A percentile compares a stretch with the other conserved stretches of the same genome.
Conservation (phyloP, 2,329 filamentous ascomycete genomes). For the Talaromyces piceae region DNA sequence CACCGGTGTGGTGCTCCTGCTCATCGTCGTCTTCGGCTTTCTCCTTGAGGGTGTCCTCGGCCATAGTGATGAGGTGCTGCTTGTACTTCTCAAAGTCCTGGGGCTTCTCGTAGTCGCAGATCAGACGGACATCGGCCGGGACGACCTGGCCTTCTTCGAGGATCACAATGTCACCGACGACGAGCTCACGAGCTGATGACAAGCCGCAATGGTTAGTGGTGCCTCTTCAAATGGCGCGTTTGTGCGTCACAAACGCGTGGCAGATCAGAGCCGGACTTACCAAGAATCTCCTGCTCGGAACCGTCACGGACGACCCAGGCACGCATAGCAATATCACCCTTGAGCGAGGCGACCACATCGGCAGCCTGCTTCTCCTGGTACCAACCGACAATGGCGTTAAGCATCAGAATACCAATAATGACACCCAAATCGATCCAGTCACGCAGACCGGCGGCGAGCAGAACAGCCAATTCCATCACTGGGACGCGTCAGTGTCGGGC, state of each 20-base stretch:
- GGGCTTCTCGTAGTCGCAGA: slow-evolving; percentile 59
- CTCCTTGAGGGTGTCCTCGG: slow-evolving; percentile 48
- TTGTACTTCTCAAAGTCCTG: slow-evolving; percentile 57
- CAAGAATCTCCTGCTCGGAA: slow-evolving; percentile 56
- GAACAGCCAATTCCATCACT: slow-evolving; percentile 63
- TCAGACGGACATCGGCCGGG: slow-evolving; percentile 58
- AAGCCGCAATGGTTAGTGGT: not conserved
- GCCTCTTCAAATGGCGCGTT: not conserved
- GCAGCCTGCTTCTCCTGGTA: slow-evolving; percentile 70
- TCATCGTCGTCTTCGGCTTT: slow-evolving; percentile 45
- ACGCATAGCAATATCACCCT: slow-evolving; percentile 68
- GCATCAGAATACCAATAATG: slow-evolving; percentile 62
- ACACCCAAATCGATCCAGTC: slow-evolving; percentile 68
- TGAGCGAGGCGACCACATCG: slow-evolving; percentile 62
- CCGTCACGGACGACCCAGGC: slow-evolving; percentile 58
- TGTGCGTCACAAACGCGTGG: not conserved
- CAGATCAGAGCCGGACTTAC: not conserved
- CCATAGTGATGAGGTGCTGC: slow-evolving; percentile 51
- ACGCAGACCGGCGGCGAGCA: slow-evolving; percentile 60
- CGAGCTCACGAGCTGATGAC: slow-evolving; percentile 49
- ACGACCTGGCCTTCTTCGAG: slow-evolving; percentile 62
- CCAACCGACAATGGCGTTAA: slow-evolving; percentile 66
- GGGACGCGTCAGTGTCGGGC: not conserved
- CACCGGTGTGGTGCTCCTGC: slow-evolving; percentile 53
- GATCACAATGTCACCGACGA: slow-evolving; percentile 63